phyloP scores from a whole-genome alignment of 768 basidiomycete genomes.

The Psilocybe tampanensis region DNA sequence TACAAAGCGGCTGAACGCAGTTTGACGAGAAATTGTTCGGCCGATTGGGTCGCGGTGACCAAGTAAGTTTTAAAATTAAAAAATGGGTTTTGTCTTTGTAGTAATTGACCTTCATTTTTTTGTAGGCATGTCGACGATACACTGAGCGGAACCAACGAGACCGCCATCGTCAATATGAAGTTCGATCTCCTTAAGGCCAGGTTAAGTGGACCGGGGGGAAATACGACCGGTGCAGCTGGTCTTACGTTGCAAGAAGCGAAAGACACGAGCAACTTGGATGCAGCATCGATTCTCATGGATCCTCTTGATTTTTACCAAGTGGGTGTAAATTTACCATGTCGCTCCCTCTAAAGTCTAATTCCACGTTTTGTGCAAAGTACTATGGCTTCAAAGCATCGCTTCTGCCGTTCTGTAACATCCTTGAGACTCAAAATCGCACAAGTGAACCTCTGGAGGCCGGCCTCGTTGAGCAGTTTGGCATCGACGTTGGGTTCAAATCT shows the following conservation, averaged over 20 bases:
- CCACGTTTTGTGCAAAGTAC: conserved; percentile 29
- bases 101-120: neutral
- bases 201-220: conserved; percentile 44
- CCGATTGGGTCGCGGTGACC: conserved; percentile 54
- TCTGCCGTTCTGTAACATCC: conserved; percentile 49
- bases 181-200: conserved; percentile 42
- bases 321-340: neutral
- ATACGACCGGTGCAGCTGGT: conserved; percentile 35
- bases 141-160: conserved; percentile 33
- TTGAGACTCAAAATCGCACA: conserved; percentile 48
- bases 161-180: conserved; percentile 39
- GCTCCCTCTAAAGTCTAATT: neutral
- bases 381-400: conserved; percentile 47
- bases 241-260: conserved; percentile 35
- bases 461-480: conserved; percentile 33
- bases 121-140: conserved; percentile 36
- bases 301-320: conserved; percentile 52
- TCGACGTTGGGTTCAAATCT: conserved; percentile 38
- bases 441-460: conserved; percentile 38
- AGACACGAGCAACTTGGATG: conserved; percentile 38
- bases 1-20: conserved; percentile 53
- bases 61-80: conserved; percentile 13
- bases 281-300: conserved; percentile 50
- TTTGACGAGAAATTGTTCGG: conserved; percentile 51
- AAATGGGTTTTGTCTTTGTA: neutral